Evolutionary conservation across 148 eudicot genomes (phyloP), one percentile per base, ranked within the genome.

Genomic region (Drosera capensis): DNA sequence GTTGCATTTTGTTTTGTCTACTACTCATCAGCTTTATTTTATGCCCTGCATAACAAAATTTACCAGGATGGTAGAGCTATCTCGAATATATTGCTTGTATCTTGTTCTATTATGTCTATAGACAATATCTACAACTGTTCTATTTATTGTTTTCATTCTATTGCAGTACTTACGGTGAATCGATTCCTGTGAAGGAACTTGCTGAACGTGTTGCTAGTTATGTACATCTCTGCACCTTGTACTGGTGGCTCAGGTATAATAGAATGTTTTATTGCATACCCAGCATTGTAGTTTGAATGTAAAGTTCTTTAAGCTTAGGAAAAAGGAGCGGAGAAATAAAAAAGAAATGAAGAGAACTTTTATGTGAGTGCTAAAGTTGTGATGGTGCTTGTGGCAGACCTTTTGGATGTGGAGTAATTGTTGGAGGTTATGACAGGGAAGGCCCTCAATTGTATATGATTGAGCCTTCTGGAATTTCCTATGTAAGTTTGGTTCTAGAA

Each of bases 241-340:
- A 90, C 63, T 90, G 99, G 99, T 90, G 99, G 99, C 99, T 90
- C 73, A 84, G 99, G 99, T 90, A 14, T 55, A 63, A 13, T 16
- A 20, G 8, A 20, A 31, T 40, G 29, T 13, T 25, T 13, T 28
- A 11, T 43, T 45, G 16, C 3, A n/a, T n/a, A n/a, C n/a, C n/a
- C n/a, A n/a, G n/a, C n/a, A n/a, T n/a, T n/a, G 8, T 28, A 11
- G 38, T 45, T 16, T 5, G 0, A 16, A 9, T 29, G 36, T 29
- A 19, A 8, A 1, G 20, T 19, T n/a, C n/a, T n/a, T n/a, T n/a
- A n/a, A n/a, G n/a, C n/a, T n/a, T n/a, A n/a, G n/a, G n/a, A n/a
- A n/a, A n/a, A n/a, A n/a, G n/a, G n/a, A n/a, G n/a, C n/a, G n/a
- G n/a, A n/a, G n/a, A n/a, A n/a, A n/a, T n/a, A n/a, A n/a, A n/a